Conservation (phyloP, 2,329 filamentous ascomycete genomes). For the Colletotrichum sp. region DNA sequence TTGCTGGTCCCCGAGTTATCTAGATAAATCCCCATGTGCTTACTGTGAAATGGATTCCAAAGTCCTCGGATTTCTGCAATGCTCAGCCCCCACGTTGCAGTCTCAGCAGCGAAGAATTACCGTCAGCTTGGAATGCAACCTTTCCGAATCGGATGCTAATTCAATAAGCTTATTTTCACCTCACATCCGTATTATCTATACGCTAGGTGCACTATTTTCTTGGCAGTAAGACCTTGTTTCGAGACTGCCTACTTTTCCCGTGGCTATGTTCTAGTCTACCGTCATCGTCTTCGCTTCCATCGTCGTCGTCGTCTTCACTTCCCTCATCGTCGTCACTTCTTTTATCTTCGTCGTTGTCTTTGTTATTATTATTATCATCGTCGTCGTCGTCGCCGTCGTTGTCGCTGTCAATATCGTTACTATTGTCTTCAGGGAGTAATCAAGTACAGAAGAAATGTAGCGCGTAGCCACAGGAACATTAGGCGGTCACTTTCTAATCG, state of each 20-base stretch:
- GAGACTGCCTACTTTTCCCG: background rate
- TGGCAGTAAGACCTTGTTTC: background rate
- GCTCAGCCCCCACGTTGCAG: background rate
- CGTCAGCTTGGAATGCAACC: background rate
- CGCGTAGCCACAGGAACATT: background rate
- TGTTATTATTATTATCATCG: too few relatives aligned
- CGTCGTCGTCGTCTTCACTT: background rate
- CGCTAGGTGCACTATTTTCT: background rate
- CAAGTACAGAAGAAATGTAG: background rate
- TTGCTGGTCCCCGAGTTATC: background rate
- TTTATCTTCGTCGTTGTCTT: too few relatives aligned
- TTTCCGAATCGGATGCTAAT: background rate
- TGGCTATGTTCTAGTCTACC: background rate
- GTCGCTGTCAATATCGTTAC: background rate
- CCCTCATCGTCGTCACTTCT: too few relatives aligned
- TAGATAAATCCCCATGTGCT: background rate
- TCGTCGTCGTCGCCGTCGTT: too few relatives aligned
- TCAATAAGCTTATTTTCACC: background rate
- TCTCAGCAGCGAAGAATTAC: background rate
- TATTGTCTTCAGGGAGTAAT: background rate
- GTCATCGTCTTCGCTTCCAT: background rate
- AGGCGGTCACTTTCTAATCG: background rate
- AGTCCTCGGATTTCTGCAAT: background rate
- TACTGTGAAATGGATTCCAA: background rate
- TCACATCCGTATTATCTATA: background rate